Base-by-base conservation (phyloP, 2,329 filamentous ascomycete genomes). In the Penicillium capsulatum region DNA sequence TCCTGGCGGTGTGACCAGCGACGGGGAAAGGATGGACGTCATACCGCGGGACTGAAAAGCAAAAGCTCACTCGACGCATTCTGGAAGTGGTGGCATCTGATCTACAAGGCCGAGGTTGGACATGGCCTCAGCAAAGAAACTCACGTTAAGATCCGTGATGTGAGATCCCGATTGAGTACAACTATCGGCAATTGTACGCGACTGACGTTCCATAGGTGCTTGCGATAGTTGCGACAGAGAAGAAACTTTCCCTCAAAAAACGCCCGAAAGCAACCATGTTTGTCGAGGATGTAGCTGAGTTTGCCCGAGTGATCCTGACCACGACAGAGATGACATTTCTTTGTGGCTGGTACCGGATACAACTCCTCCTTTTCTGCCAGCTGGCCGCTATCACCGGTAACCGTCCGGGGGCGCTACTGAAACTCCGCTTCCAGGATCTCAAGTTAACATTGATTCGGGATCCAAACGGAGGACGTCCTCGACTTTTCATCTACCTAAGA, bases 271-370 rank as follows among this genome's bases (percentile, higher is more conserved):
- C 42, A 27, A 60, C 45, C 9, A 64, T 64, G 37, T 63, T 57
- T 43, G 45, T 61, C 31, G 44, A 63, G 43, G 57, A 63, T 50
- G 38, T 64, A 11, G 50, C 50, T n/a, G 50, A 63, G 43, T 63
- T 59, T 37, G 45, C 55, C 2, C 36, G 42, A 34, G 50, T 62
- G 13, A 36, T 63, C n/a, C 42, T 64, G 16, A 48, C 45, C 7
- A 64, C 47, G 9, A 60, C 40, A 9, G 48, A 64, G 44, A 62
- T 58, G 45, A 59, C 46, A 3, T 64, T 61, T 44, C 16, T 37
- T 31, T 56, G 37, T 51, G 51, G 54, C 17, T 64, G 44, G 55
- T 44, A 53, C 29, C 39, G 46, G 15, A 57, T 63, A 26, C 22
- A 54, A 31, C 26, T 55, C 6, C 46, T 54, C 13, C 35, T 56